These are phyloP conservation scores for Celoporthe dispersa DNA, from an alignment of 2,329 filamentous ascomycete species.

Conservation along the genomic window DNA sequence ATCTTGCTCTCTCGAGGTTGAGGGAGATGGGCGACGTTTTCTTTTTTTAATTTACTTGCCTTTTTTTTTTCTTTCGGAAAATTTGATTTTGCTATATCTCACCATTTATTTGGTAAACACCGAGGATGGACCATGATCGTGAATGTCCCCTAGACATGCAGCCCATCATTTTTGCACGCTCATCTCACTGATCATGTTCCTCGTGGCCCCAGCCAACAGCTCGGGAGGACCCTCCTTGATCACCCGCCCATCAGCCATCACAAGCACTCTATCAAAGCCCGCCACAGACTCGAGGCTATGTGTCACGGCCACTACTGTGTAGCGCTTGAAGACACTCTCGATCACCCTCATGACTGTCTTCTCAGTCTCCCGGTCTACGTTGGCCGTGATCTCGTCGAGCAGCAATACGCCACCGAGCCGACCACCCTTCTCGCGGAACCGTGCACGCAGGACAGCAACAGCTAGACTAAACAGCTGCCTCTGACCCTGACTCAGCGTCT, in stretches of 20 bases:
- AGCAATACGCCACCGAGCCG: conserved; percentile 21
- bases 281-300: conserved; percentile 20
- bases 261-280: conserved; percentile 21
- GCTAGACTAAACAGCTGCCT: conserved; percentile 54
- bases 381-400: conserved; percentile 28
- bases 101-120: background rate
- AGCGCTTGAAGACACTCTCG: conserved; percentile 26
- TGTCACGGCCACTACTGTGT: conserved; percentile 21
- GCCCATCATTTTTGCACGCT: background rate
- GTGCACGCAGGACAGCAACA: conserved; percentile 48
- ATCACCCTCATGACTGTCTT: conserved; percentile 28
- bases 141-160: background rate
- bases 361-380: conserved; percentile 26
- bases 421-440: conserved; percentile 3
- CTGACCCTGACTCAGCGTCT: conserved; percentile 61
- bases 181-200: background rate
- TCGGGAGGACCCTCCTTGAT: conserved; percentile 13
- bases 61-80: too few species aligned
- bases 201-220: background rate
- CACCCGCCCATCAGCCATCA: conserved; percentile 10
- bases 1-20: background rate
- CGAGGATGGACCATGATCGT: background rate
- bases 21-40: background rate
- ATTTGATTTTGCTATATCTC: background rate
- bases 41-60: too few species aligned